Evolutionary conservation across 2,329 filamentous ascomycete species (phyloP).

Genomic region (Fusarium sp.): DNA sequence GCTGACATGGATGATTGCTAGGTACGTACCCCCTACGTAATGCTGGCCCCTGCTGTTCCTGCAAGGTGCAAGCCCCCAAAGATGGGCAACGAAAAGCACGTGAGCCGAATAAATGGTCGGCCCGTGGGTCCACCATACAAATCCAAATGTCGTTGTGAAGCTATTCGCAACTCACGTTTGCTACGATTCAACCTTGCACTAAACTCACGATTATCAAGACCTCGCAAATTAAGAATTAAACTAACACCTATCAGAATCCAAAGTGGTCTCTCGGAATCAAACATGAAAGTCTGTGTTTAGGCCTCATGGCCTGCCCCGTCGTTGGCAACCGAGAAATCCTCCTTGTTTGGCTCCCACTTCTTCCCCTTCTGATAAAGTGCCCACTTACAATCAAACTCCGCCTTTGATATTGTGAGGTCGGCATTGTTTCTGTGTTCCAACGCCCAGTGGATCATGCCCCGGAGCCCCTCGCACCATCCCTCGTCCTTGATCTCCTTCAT

Average conservation of each 20-base stretch:
- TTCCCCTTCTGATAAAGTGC: too few relatives aligned
- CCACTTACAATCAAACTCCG: not conserved
- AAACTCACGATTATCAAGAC: not conserved
- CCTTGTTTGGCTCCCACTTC: not conserved
- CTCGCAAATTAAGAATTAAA: not conserved
- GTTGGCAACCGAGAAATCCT: not conserved
- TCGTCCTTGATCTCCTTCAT: not conserved
- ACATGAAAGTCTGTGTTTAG: not conserved
- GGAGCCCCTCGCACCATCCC: not conserved
- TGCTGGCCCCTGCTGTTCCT: conserved; percentile 5
- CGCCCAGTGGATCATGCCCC: not conserved
- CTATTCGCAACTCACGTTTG: not conserved
- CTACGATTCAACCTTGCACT: not conserved
- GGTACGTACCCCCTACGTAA: conserved; percentile 40
- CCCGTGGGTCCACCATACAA: not conserved
- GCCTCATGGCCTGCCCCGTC: not conserved
- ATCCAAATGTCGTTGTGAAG: not conserved
- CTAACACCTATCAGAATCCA: not conserved
- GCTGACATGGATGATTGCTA: conserved; percentile 27
- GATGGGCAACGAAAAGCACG: not conserved
- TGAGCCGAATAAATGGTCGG: not conserved
- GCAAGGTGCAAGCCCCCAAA: conserved; percentile 2
- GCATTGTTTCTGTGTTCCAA: too few relatives aligned
- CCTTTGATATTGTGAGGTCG: too few relatives aligned
- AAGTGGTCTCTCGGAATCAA: not conserved